Base-by-base conservation (phyloP, 2,329 filamentous ascomycete genomes). In the Rutstroemia sydowiana region DNA sequence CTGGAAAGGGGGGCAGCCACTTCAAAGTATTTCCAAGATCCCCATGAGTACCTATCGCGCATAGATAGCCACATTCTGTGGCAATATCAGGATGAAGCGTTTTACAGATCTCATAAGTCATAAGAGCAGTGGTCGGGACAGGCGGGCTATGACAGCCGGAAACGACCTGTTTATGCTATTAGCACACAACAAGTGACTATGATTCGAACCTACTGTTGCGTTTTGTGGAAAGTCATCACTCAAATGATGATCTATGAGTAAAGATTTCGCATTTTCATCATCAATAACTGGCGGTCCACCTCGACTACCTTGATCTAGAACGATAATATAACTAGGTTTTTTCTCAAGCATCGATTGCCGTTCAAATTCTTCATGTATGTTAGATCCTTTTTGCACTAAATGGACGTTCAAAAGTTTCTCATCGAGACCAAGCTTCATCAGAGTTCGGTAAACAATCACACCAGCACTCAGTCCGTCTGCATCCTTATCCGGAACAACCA, bases 401-500 rank as follows among this genome's bases (percentile, higher is more conserved):
- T 86, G 79, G 0, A 77, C 73, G 3, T 75, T 70, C 51, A 86
- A 80, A 1, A 76, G 66, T 6, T 71, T 65, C 7, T 71, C 57
- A 9, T 75, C 65, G 0, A 85, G 71, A 2, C 82, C 82, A 0
- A 87, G 74, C 1, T 78, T 66, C 1, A 75, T 65, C 3, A 87
- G 69, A 0, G 81, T 84, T 50, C 75, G 77, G 51, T 78, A 71
- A 2, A 87, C 63, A 28, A 86, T 85, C 1, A 77, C 76, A 0
- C 83, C 84, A 2, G 82, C 79, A 2, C 77, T 77, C 3, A 87
- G 69, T 0, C 83, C 84, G 64, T 87, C 83, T 2, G 81, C 81
- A 58, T 86, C 82, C 61, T 85, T 86, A 62, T 87, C 83, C 0
- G 84, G 84, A 0, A 85, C 73, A 13, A 87, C 79, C 16, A 86